Evolutionary conservation across 2,329 filamentous ascomycete species (phyloP).

Genomic region (Mycosphaerella arachidis): DNA sequence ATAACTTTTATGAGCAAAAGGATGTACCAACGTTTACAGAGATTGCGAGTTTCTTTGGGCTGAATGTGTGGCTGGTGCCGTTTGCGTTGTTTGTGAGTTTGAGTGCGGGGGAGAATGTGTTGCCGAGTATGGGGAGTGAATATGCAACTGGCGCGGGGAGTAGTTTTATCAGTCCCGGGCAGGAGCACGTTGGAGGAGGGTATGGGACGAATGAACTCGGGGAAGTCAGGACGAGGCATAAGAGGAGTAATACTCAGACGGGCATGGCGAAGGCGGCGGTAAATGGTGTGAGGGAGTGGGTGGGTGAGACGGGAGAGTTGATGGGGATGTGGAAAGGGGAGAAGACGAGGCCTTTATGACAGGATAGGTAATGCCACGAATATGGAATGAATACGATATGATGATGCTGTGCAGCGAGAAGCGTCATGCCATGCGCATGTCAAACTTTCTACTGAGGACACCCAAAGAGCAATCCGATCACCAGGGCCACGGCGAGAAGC

Average conservation of each 20-base stretch:
- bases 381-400: background rate
- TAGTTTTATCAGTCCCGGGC: conserved; percentile 44
- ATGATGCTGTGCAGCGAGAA: no score
- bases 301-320: conserved; percentile 56
- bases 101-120: conserved; percentile 88
- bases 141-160: conserved; percentile 58
- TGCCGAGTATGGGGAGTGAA: conserved; percentile 85
- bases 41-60: conserved; percentile 90
- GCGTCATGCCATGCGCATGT: no score
- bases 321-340: conserved; percentile 61
- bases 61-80: conserved; percentile 94
- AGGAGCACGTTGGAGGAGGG: conserved; percentile 29
- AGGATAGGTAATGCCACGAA: background rate
- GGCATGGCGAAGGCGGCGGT: conserved; percentile 57
- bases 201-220: conserved; percentile 42
- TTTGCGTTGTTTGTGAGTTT: conserved; percentile 93
- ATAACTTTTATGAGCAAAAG: conserved; percentile 35
- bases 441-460: no score
- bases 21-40: conserved; percentile 79
- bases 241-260: conserved; percentile 49
- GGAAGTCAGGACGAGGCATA: conserved; percentile 38
- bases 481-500: no score
- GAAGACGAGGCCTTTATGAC: conserved; percentile 45
- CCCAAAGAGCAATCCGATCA: no score
- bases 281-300: conserved; percentile 60